phyloP scores from a whole-genome alignment of 108 stramenopile genomes.

The Licmophora abbreviata region DNA sequence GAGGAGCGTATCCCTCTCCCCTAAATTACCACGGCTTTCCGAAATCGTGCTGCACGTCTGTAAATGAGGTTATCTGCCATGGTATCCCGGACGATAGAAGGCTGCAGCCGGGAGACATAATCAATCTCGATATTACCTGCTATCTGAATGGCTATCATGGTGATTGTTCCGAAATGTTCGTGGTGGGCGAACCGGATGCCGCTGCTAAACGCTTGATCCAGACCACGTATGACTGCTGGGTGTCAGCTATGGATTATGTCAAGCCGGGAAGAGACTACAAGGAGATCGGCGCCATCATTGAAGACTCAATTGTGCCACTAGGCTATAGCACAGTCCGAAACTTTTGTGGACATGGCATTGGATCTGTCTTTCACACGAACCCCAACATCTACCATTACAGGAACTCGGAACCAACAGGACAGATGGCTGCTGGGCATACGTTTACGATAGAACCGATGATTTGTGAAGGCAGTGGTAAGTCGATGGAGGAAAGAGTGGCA shows the following conservation, averaged over 20 bases:
- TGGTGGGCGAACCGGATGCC: constrained; percentile 63
- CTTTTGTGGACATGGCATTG: constrained; percentile 98
- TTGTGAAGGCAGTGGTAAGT: constrained; percentile 68
- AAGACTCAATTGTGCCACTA: constrained; percentile 55
- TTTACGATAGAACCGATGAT: constrained; percentile 99
- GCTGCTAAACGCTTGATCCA: constrained; percentile 58
- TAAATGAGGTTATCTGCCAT: constrained; percentile 99
- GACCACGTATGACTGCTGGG: constrained; percentile 85
- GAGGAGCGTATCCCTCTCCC: constrained; percentile 90
- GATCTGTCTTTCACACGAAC: constrained; percentile 83
- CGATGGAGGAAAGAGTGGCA: not conserved
- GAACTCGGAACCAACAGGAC: constrained; percentile 81
- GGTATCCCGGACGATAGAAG: constrained; percentile 94
- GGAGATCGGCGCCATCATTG: constrained; percentile 88
- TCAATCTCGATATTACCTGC: constrained; percentile 94
- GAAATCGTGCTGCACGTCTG: constrained; percentile 94
- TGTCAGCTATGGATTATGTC: constrained; percentile 61
- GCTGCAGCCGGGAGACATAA: constrained; percentile 86
- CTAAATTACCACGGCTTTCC: constrained; percentile 97
- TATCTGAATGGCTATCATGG: constrained; percentile 95
- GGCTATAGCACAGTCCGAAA: constrained; percentile 75
- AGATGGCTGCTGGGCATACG: constrained; percentile 91
- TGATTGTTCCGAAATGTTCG: constrained; percentile 97
- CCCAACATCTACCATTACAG: constrained; percentile 95
- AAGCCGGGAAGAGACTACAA: constrained; percentile 84